Evolutionary conservation across 306 rosid genomes (phyloP).

Genomic region (Gastrolobium bilobum): DNA sequence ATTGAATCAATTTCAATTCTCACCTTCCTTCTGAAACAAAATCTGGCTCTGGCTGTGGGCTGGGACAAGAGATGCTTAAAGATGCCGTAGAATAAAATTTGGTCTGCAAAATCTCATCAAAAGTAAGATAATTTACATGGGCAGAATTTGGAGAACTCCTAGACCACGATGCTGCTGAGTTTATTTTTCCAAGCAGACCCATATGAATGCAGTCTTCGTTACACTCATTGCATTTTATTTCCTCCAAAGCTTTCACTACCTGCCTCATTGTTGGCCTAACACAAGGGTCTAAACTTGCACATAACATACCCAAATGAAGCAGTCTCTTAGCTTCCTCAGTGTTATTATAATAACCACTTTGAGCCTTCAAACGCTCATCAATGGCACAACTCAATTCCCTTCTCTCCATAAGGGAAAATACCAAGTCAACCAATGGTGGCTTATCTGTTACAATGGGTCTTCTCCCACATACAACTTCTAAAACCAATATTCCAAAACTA

Average conservation of each 20-base stretch:
- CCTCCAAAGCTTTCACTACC: constrained; percentile 67
- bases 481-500: constrained; percentile 71
- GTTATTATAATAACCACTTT: constrained; percentile 36
- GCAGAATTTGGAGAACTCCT: constrained; percentile 36
- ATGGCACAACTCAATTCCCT: constrained; percentile 52
- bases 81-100: constrained; percentile 55
- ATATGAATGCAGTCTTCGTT: constrained; percentile 50
- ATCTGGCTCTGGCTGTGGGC: constrained; percentile 38
- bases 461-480: constrained; percentile 73
- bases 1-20: constrained; percentile 20
- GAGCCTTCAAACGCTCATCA: constrained; percentile 63
- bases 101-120: constrained; percentile 61
- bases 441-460: constrained; percentile 64
- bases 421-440: constrained; percentile 70
- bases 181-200: constrained; percentile 55
- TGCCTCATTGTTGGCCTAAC: constrained; percentile 77
- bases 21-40: constrained; percentile 59
- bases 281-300: constrained; percentile 65
- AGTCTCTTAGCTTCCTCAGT: constrained; percentile 63
- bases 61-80: constrained; percentile 46
- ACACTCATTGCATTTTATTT: constrained; percentile 44
- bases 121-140: constrained; percentile 57
- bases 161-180: constrained; percentile 61
- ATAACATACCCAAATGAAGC: constrained; percentile 71
- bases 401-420: constrained; percentile 58